Evolutionary conservation across 2,329 filamentous ascomycete species (phyloP).

Genomic region (Chaetomium sp.): DNA sequence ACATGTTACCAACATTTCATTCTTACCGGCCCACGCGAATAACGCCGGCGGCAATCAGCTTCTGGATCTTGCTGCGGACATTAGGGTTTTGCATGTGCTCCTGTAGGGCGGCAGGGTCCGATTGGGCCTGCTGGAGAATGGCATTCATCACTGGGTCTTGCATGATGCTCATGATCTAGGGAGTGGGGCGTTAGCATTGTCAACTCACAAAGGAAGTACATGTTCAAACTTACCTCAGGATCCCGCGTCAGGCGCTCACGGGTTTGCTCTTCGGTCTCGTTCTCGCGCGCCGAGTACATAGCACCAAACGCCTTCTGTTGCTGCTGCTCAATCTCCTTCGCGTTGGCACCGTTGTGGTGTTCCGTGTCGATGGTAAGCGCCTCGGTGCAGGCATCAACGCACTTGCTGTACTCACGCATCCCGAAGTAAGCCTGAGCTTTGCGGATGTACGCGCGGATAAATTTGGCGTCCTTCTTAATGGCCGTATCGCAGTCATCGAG

Average conservation of each 20-base stretch:
- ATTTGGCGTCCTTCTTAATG: slow-evolving; percentile 83
- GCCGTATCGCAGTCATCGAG: slow-evolving; percentile 88
- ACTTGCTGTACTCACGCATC: slow-evolving; percentile 98
- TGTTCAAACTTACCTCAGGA: slow-evolving; percentile 63
- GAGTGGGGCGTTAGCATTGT: slow-evolving; percentile 24
- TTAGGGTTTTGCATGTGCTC: slow-evolving; percentile 95
- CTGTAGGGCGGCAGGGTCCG: slow-evolving; percentile 82
- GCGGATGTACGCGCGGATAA: slow-evolving; percentile 92
- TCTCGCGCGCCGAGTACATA: slow-evolving; percentile 85
- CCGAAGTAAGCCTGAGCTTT: slow-evolving; percentile 93
- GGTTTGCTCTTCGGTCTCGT: slow-evolving; percentile 94
- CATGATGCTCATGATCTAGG: slow-evolving; percentile 77
- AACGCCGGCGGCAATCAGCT: slow-evolving; percentile 86
- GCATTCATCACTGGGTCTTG: slow-evolving; percentile 97
- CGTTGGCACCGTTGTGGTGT: slow-evolving; percentile 64
- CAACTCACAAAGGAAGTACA: background rate
- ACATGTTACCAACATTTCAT: background rate
- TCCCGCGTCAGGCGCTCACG: slow-evolving; percentile 84
- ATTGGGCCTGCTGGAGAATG: slow-evolving; percentile 93
- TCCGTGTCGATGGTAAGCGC: slow-evolving; percentile 70
- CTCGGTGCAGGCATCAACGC: slow-evolving; percentile 79
- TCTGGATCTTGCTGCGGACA: slow-evolving; percentile 85
- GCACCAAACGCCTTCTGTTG: slow-evolving; percentile 86
- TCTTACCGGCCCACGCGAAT: slow-evolving; percentile 60
- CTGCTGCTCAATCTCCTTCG: slow-evolving; percentile 87